Base-by-base conservation (phyloP, 805 yeast species). In the Aciculoconidium aculeatum region DNA sequence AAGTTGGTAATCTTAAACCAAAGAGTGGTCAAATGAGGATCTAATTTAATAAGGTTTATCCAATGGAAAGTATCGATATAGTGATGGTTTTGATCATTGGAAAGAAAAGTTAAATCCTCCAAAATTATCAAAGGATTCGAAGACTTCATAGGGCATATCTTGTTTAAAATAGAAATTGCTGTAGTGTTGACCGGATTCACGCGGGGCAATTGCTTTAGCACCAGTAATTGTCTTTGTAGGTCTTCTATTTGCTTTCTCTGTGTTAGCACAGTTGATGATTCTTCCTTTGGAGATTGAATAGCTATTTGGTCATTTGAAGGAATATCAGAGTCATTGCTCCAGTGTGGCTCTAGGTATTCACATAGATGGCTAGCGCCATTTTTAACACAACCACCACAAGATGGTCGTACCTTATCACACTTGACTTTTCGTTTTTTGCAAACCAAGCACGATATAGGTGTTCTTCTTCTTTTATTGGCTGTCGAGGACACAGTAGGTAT, bases 381-480 rank as follows among this genome's bases (percentile, higher is more conserved):
- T 31, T 49, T 50, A 8, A 56, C 47, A 42, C 70, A 64, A 5
- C 67, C 67, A 3, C 61, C 51, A 39, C 70, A 64, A 5, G 58
- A 46, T 3, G 70, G 70, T 27, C 50, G 47, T 12, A 35, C 53
- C 30, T 60, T 61, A 37, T 64, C 70, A 44, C 70, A 64, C 34
- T 58, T 61, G 40, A 64, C 70, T 41, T 63, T 63, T 9, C 70
- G 37, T 25, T 52, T 51, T 34, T 62, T 53, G 39, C 70, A 64
- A 30, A 55, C 55, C 23, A 58, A 44, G 35, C 70, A 64, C 17
- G 65, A 47, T 10, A 62, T 42, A 3, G 70, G 69, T 1, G 57
- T 65, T 15, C 70, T 42, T 25, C 52, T 51, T 24, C 69, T 44
- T 29, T 51, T n/a, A n/a, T n/a, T n/a, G n/a, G n/a, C n/a, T n/a